Evolutionary conservation across 1,284 basidiomycete species (phyloP).

Genomic region (Moesziomyces antarcticus): DNA sequence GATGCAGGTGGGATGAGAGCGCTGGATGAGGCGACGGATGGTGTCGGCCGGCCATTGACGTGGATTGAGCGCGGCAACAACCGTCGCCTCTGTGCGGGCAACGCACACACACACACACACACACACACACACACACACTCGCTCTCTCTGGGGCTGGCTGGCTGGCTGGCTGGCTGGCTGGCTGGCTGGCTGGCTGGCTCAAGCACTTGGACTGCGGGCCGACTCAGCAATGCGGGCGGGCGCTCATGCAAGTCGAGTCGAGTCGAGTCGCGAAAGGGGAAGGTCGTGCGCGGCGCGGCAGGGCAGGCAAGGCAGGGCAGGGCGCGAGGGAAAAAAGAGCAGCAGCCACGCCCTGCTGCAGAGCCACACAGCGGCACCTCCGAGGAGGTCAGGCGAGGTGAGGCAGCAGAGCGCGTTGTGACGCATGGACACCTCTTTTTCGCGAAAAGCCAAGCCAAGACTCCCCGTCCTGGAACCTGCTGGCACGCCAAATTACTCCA

Average conservation of each 20-base stretch:
- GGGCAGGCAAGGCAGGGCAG: not conserved
- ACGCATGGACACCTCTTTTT: not conserved
- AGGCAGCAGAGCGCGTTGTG: not conserved
- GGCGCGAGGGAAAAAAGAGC: no score
- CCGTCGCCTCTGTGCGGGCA: not conserved
- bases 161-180: no score
- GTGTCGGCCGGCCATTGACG: not conserved
- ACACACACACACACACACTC: not conserved
- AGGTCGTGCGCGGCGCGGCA: not conserved
- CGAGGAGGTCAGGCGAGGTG: no score
- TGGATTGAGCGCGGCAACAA: not conserved
- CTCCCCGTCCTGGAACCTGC: not conserved
- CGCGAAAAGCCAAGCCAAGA: not conserved
- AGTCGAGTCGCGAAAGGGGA: not conserved
- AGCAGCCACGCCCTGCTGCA: no score
- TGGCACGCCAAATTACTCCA: no score
- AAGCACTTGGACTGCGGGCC: not conserved
- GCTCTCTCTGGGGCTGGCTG: no score
- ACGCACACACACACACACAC: not conserved
- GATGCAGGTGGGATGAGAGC: not conserved
- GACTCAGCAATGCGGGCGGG: not conserved
- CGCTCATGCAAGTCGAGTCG: not conserved
- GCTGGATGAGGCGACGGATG: not conserved
- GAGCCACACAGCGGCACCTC: no score
- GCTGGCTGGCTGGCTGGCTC: no score